Percentiles rank a stretch among this genome's conserved stretches.
Evolutionary conservation across 2,329 filamentous ascomycete genomes (phyloP).

Genomic region (Nannizziopsis arthrosporioides): DNA sequence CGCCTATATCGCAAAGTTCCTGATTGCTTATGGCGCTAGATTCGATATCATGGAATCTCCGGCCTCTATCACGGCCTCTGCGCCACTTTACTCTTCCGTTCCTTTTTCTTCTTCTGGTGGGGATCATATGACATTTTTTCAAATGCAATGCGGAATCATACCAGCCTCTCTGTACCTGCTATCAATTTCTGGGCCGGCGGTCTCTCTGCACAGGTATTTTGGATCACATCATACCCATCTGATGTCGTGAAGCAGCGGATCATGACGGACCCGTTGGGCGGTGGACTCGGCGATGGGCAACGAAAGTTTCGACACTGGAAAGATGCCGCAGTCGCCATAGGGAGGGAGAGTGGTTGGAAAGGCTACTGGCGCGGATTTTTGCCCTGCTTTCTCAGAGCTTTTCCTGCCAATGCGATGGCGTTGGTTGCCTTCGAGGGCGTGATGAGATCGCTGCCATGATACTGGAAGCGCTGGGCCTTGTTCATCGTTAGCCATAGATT

Average conservation of each 20-base stretch:
- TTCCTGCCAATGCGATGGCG: constrained; percentile 91
- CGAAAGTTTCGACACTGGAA: constrained; percentile 64
- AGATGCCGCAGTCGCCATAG: constrained; percentile 67
- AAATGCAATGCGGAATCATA: constrained; percentile 52
- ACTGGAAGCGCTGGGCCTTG: too few relatives aligned
- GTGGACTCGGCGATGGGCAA: constrained; percentile 53
- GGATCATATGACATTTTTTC: constrained; percentile 82
- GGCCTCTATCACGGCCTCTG: constrained; percentile 78
- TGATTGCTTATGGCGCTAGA: constrained; percentile 20
- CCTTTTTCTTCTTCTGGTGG: constrained; percentile 99
- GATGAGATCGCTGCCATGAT: constrained; percentile 50
- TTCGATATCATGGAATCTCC: constrained; percentile 54
- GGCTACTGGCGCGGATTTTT: constrained; percentile 91
- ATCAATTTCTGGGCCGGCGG: constrained; percentile 98
- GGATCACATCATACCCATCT: constrained; percentile 80
- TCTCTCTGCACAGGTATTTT: constrained; percentile 84
- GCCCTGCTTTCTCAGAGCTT: constrained; percentile 85
- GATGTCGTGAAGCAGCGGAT: constrained; percentile 93
- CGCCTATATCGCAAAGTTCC: not conserved
- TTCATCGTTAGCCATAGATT: too few relatives aligned
- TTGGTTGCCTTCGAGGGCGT: constrained; percentile 86
- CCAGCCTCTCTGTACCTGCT: constrained; percentile 59
- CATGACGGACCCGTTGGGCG: constrained; percentile 86
- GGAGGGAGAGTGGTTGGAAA: constrained; percentile 59
- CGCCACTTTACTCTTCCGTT: constrained; percentile 77